Evolutionary conservation across 495 filamentous ascomycete genomes (phyloP).

Genomic region (Neurospora africana): DNA sequence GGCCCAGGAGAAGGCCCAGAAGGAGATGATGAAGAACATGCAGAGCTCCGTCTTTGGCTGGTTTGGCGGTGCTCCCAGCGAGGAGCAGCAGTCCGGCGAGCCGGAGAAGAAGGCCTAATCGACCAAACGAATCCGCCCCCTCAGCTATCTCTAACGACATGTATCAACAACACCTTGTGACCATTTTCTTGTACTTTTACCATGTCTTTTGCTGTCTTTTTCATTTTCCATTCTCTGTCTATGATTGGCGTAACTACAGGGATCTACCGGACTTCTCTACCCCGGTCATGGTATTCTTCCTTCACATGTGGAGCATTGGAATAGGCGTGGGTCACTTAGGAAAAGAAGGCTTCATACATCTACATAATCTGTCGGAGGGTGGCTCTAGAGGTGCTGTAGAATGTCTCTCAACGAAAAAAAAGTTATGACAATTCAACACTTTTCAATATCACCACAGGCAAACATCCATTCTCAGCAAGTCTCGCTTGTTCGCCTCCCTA

Average conservation of each 20-base stretch:
- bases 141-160: background rate
- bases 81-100: conserved; percentile 1
- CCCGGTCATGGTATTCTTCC: conserved; percentile 3
- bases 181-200: conserved; percentile 2
- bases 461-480: background rate
- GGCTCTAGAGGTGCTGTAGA: conserved; percentile 5
- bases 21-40: conserved; percentile 83
- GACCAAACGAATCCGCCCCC: background rate
- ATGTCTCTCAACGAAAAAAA: conserved; percentile 1
- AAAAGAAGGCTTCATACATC: conserved; percentile 5
- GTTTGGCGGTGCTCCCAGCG: conserved; percentile 22
- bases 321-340: conserved; percentile 2
- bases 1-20: conserved; percentile 71
- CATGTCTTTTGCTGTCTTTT: background rate
- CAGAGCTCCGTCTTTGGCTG: conserved; percentile 40
- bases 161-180: conserved; percentile 9
- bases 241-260: background rate
- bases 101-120: conserved; percentile 6
- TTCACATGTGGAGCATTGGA: conserved; percentile 9
- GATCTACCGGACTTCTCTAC: background rate
- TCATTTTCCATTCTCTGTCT: conserved; percentile 1
- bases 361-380: conserved; percentile 6
- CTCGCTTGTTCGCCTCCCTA: background rate
- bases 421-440: background rate
- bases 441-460: background rate